A percentile compares a stretch with the other conserved stretches of the same genome.
phyloP scores from a whole-genome alignment of 108 stramenopile genomes.

The Stephanodiscus triporus region DNA sequence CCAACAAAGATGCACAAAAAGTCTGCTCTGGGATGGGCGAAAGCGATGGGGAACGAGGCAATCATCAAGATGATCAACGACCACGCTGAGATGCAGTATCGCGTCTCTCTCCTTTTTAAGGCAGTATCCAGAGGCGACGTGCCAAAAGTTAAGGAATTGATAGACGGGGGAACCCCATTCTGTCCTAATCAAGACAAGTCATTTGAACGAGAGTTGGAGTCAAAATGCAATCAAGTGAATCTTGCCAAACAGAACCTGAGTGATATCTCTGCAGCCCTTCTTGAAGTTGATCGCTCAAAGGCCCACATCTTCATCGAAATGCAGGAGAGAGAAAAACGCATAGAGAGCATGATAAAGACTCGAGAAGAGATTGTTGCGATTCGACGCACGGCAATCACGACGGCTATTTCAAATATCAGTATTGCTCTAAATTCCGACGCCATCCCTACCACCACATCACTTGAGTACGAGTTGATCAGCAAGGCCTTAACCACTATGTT shows the following conservation, averaged over 20 bases:
- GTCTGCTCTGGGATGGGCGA: too few species aligned
- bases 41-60: conserved; percentile 3
- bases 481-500: conserved; percentile 30
- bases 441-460: conserved; percentile 7
- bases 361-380: conserved; percentile 10
- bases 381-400: conserved; percentile 9
- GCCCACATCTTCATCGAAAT: conserved; percentile 5
- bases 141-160: conserved; percentile 4
- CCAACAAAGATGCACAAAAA: too few species aligned
- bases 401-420: conserved; percentile 10
- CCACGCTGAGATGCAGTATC: not conserved
- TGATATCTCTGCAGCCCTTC: not conserved
- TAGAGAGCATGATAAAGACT: not conserved
- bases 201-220: conserved; percentile 16
- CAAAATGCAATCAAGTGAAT: not conserved
- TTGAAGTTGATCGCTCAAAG: not conserved
- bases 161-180: conserved; percentile 21
- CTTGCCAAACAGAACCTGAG: conserved; percentile 3
- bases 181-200: conserved; percentile 8
- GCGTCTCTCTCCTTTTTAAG: conserved; percentile 12
- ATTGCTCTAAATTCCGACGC: conserved; percentile 20
- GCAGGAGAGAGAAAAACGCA: not conserved
- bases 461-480: conserved; percentile 17
- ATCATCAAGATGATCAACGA: conserved; percentile 19
- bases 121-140: conserved; percentile 33